Percentiles rank a stretch among this genome's conserved stretches.
Conservation (phyloP, 306 rosid genomes). For the Acacia crassicarpa region DNA sequence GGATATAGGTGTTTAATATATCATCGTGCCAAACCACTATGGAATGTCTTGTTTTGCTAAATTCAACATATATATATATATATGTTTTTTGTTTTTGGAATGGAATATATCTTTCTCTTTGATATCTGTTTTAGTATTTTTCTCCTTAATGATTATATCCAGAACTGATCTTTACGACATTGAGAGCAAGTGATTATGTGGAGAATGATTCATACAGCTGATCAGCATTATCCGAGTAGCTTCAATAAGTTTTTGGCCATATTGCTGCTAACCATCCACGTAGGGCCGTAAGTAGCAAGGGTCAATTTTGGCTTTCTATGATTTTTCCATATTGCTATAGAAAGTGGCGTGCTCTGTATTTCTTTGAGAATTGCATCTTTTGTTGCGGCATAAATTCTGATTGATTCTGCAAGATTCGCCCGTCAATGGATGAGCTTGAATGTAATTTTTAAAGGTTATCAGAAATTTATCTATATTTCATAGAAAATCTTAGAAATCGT, state of each 20-base stretch:
- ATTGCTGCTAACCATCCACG: slow-evolving; percentile 34
- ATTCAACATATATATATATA: neutral
- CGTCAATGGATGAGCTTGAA: neutral
- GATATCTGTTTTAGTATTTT: neutral
- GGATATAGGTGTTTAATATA: neutral
- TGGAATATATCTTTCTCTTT: neutral
- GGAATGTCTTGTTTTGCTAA: neutral
- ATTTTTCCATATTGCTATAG: slow-evolving; percentile 17
- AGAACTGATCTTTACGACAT: slow-evolving; percentile 49
- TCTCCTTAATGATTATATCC: neutral
- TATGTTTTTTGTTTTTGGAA: too few relatives aligned
- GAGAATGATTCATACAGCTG: slow-evolving; percentile 4
- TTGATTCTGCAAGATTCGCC: neutral
- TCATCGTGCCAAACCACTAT: neutral
- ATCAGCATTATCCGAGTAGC: neutral
- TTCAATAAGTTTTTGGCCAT: neutral
- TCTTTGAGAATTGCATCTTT: slow-evolving; percentile 28
- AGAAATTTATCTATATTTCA: neutral
- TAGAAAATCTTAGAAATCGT: neutral
- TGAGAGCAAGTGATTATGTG: slow-evolving; percentile 54
- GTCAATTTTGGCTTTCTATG: neutral
- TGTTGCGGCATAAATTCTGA: slow-evolving; percentile 18
- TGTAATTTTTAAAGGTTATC: neutral
- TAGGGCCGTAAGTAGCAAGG: neutral
- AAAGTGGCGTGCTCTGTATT: slow-evolving; percentile 20